phyloP scores from a whole-genome alignment of 1,284 basidiomycete species.

The Apiotrichum sp. region DNA sequence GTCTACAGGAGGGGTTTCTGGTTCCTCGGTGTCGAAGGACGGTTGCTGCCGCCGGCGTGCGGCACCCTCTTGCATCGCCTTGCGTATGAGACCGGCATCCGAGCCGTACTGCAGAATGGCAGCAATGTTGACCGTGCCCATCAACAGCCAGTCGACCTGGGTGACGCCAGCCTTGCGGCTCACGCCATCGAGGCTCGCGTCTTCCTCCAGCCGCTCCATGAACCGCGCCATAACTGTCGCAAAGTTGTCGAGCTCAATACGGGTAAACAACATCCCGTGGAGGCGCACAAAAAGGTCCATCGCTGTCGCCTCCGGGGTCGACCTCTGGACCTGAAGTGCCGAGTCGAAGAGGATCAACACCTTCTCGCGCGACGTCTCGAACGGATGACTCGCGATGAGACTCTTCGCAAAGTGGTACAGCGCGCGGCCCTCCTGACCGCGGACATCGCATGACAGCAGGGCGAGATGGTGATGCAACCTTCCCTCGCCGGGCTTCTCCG shows the following conservation, averaged over 20 bases:
- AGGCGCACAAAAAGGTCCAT: constrained; percentile 82
- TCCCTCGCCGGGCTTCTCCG: constrained; percentile 82
- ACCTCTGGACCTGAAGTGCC: constrained; percentile 59
- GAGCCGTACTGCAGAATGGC: constrained; percentile 82
- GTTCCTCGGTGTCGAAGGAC: constrained; percentile 51
- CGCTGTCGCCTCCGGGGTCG: constrained; percentile 67
- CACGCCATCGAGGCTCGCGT: constrained; percentile 56
- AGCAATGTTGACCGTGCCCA: constrained; percentile 77
- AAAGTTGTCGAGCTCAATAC: constrained; percentile 89
- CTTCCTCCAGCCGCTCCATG: constrained; percentile 68
- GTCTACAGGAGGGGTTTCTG: constrained; percentile 24
- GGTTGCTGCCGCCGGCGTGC: constrained; percentile 47
- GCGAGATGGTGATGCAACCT: constrained; percentile 92
- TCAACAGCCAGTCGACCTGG: constrained; percentile 92
- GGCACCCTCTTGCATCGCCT: constrained; percentile 46
- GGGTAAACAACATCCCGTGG: constrained; percentile 93
- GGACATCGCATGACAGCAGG: constrained; percentile 70
- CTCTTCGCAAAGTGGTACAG: constrained; percentile 96
- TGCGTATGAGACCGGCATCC: constrained; percentile 63
- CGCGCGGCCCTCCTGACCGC: constrained; percentile 74
- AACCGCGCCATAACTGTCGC: constrained; percentile 71
- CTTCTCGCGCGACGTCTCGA: constrained; percentile 76
- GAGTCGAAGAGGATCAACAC: constrained; percentile 77
- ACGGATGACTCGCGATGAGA: constrained; percentile 84
- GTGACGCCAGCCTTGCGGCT: constrained; percentile 48